Evolutionary conservation across 1,139 yeast species (phyloP).

Genomic region (Blastobotrys indianensis): DNA sequence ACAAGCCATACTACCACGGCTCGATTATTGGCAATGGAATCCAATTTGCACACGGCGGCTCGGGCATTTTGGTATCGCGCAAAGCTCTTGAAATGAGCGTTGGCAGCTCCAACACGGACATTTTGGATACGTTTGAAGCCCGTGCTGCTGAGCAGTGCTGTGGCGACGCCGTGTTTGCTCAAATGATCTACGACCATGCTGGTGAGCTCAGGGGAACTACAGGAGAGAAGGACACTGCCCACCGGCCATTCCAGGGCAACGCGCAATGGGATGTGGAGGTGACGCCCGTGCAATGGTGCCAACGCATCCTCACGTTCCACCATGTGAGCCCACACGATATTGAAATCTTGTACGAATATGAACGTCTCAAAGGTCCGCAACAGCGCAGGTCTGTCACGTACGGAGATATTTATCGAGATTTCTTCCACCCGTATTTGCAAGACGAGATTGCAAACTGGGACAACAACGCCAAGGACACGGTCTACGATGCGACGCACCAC

Average conservation of each 20-base stretch:
- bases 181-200: constrained; percentile 21
- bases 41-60: constrained; percentile 35
- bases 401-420: constrained; percentile 30
- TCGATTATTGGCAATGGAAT: constrained; percentile 13
- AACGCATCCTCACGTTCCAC: constrained; percentile 31
- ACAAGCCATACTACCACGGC: constrained; percentile 28
- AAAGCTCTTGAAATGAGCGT: constrained; percentile 26
- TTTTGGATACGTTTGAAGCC: constrained; percentile 23
- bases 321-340: constrained; percentile 28
- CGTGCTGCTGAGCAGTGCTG: constrained; percentile 27
- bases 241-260: constrained; percentile 16
- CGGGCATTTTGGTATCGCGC: constrained; percentile 33
- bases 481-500: constrained; percentile 15
- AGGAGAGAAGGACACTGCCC: constrained; percentile 14
- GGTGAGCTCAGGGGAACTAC: constrained; percentile 19
- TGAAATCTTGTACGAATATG: constrained; percentile 32
- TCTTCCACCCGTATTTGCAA: constrained; percentile 27
- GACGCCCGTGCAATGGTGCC: constrained; percentile 27
- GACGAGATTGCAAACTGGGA: constrained; percentile 26
- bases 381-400: constrained; percentile 22
- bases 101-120: constrained; percentile 25
- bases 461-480: constrained; percentile 19
- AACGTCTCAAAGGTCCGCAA: constrained; percentile 24
- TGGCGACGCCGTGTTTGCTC: constrained; percentile 35
- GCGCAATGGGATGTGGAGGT: constrained; percentile 20